Conservation (phyloP, 495 filamentous ascomycete genomes). For the Copromyces sp. region DNA sequence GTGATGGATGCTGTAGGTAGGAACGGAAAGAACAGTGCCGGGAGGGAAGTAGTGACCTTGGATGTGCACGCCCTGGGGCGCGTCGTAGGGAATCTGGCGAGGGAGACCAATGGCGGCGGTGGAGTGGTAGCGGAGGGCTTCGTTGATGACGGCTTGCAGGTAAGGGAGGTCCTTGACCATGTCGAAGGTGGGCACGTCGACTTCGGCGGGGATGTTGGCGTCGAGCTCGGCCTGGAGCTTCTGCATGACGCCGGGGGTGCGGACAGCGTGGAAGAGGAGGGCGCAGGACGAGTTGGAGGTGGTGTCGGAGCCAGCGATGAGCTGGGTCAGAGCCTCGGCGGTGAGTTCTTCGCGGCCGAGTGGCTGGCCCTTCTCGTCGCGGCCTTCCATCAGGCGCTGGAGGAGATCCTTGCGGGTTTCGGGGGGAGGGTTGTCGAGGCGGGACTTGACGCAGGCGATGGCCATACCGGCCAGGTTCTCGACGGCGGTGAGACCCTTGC, state of each 20-base stretch:
- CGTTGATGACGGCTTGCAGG: constrained; percentile 70
- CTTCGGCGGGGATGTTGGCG: constrained; percentile 46
- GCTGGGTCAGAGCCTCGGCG: constrained; percentile 78
- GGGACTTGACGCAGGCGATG: constrained; percentile 65
- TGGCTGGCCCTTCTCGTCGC: constrained; percentile 64
- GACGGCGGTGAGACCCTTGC: constrained; percentile 50
- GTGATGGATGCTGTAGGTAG: constrained; percentile 83
- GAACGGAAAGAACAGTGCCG: constrained; percentile 71
- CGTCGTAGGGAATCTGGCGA: constrained; percentile 58
- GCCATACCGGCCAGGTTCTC: constrained; percentile 64
- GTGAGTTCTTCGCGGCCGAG: constrained; percentile 72
- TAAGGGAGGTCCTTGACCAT: constrained; percentile 69
- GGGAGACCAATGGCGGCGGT: constrained; percentile 86
- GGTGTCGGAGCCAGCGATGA: constrained; percentile 86
- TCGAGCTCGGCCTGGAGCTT: constrained; percentile 70
- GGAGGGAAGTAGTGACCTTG: constrained; percentile 57
- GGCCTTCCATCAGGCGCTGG: constrained; percentile 75
- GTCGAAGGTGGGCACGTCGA: constrained; percentile 58
- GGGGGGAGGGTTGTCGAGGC: constrained; percentile 56
- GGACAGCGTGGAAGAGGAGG: constrained; percentile 64
- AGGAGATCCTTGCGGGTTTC: constrained; percentile 64
- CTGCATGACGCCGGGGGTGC: constrained; percentile 58
- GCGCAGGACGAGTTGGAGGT: constrained; percentile 86
- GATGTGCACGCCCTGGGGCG: constrained; percentile 30
- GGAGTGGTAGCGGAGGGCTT: constrained; percentile 82